phyloP scores from a whole-genome alignment of 2,329 filamentous ascomycete species.

The Pseudocercospora vitis region DNA sequence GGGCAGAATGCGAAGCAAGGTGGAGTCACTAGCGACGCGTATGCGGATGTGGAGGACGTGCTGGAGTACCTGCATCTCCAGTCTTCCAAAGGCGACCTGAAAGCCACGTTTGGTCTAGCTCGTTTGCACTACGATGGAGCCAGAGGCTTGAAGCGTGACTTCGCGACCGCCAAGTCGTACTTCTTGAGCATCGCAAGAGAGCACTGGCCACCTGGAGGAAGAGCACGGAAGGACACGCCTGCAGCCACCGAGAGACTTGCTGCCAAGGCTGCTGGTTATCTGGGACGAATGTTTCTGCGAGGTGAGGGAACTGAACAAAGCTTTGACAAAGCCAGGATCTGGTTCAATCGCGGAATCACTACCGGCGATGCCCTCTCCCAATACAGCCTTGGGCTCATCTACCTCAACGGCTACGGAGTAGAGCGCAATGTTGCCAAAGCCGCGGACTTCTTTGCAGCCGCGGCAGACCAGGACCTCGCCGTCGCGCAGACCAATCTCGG shows the following conservation, averaged over 20 bases:
- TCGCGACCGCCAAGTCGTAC: conserved; percentile 72
- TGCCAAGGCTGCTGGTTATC: conserved; percentile 78
- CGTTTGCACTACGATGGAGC: conserved; percentile 87
- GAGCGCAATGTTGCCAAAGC: conserved; percentile 69
- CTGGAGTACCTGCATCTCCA: conserved; percentile 91
- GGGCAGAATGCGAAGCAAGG: conserved; percentile 77
- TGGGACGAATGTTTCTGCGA: conserved; percentile 85
- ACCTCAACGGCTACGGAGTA: conserved; percentile 74
- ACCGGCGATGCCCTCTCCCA: conserved; percentile 81
- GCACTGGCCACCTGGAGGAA: conserved; percentile 77
- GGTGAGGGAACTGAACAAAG: conserved; percentile 82
- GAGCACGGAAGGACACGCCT: conserved; percentile 67
- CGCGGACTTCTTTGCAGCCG: conserved; percentile 71
- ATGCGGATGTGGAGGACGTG: conserved; percentile 87
- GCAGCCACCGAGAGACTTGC: conserved; percentile 74
- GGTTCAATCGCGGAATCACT: conserved; percentile 77
- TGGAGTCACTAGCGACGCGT: conserved; percentile 72
- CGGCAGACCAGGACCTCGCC: conserved; percentile 78
- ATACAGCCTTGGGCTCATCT: conserved; percentile 80
- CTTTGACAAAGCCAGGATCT: conserved; percentile 71
- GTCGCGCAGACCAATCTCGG: conserved; percentile 81
- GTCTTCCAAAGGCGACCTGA: conserved; percentile 84
- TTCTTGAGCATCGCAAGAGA: conserved; percentile 76
- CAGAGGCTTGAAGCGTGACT: conserved; percentile 69
- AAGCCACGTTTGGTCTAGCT: conserved; percentile 81